Evolutionary conservation across 1,139 yeast species (phyloP).

Genomic region (Geotrichum carabidarum): DNA sequence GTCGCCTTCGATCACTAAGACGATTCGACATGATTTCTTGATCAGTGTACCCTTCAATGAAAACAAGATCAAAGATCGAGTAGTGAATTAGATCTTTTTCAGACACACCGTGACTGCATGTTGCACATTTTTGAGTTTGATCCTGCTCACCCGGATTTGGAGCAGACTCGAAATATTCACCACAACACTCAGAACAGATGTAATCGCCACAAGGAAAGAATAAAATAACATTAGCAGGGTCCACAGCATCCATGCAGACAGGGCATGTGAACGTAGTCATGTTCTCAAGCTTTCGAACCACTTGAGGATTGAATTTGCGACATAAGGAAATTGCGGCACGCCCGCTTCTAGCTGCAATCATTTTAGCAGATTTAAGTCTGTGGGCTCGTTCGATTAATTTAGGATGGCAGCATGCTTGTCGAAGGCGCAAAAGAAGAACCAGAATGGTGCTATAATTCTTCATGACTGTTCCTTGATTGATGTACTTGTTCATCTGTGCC

Average conservation of each 20-base stretch:
- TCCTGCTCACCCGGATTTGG: slow-evolving; percentile 18
- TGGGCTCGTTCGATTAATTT: slow-evolving; percentile 66
- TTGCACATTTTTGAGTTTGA: slow-evolving; percentile 23
- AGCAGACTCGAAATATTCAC: slow-evolving; percentile 22
- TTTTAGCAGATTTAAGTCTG: slow-evolving; percentile 13
- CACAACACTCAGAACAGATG: slow-evolving; percentile 34
- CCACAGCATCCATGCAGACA: slow-evolving; percentile 56
- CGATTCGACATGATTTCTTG: slow-evolving; percentile 22
- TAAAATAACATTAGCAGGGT: slow-evolving; percentile 41
- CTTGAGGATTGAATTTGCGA: slow-evolving; percentile 22
- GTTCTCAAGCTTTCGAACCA: slow-evolving; percentile 23
- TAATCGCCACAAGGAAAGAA: slow-evolving; percentile 35
- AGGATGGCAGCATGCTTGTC: slow-evolving; percentile 90
- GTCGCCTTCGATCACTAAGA: not conserved
- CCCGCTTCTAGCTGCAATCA: slow-evolving; percentile 19
- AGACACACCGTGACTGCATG: slow-evolving; percentile 24
- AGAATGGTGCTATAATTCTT: slow-evolving; percentile 55
- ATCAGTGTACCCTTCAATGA: slow-evolving; percentile 24
- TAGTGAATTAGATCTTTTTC: slow-evolving; percentile 26
- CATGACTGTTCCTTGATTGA: slow-evolving; percentile 37
- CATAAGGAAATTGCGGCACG: slow-evolving; percentile 23
- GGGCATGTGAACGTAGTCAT: slow-evolving; percentile 53
- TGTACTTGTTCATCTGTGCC: slow-evolving; percentile 50
- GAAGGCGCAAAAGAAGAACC: slow-evolving; percentile 66
- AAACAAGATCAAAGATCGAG: slow-evolving; percentile 28